Conservation (phyloP, 2,329 filamentous ascomycete genomes). For the Cladorrhinum sp. region DNA sequence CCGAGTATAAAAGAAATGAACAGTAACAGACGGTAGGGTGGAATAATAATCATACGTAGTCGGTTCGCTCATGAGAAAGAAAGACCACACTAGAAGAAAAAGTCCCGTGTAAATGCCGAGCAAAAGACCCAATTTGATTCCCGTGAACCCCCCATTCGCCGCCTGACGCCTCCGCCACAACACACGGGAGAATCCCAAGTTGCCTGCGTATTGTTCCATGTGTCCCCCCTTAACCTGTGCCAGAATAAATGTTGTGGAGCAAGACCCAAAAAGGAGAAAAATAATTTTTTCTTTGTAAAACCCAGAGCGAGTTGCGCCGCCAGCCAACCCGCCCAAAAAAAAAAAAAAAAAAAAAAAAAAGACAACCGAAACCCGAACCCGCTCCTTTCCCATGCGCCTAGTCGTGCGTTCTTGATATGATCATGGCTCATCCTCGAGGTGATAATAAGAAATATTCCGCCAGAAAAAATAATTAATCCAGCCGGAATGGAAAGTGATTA, state of each 20-base stretch:
- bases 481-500: constrained; percentile 15
- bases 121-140: constrained; percentile 1
- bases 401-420: constrained; percentile 5
- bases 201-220: not conserved
- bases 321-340: not conserved
- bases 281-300: not conserved
- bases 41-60: constrained; percentile 13
- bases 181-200: not conserved
- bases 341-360: not conserved
- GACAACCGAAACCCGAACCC: not conserved
- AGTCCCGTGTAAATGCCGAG: constrained; percentile 29
- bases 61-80: constrained; percentile 14
- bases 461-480: constrained; percentile 4
- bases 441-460: constrained; percentile 8
- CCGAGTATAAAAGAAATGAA: not conserved
- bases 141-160: constrained; percentile 13
- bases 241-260: constrained; percentile 2
- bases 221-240: not conserved
- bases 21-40: not conserved
- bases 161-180: not conserved
- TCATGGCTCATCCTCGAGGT: constrained; percentile 13
- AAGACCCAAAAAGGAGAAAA: not conserved
- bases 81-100: constrained; percentile 7
- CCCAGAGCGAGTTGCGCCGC: not conserved
- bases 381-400: constrained; percentile 16